These are phyloP conservation scores for Acacia concinna DNA, from an alignment of 331 rosid species.

Conservation along the genomic window DNA sequence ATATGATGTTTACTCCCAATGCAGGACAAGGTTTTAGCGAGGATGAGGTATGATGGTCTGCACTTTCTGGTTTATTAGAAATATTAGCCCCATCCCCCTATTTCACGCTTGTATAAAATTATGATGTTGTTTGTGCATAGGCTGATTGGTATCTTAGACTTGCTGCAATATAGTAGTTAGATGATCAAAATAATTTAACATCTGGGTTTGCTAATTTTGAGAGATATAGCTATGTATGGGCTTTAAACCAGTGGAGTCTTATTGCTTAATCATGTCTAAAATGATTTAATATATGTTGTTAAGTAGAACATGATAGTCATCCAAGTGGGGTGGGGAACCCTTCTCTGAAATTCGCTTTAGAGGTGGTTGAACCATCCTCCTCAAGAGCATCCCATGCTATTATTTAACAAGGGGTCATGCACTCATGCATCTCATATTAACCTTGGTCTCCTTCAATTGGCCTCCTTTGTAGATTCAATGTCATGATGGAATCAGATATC, in stretches of 20 bases:
- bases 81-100: slow-evolving; percentile 12
- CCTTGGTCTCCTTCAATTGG: background rate
- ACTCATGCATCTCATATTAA: background rate
- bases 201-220: background rate
- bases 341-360: background rate
- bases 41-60: slow-evolving; percentile 73
- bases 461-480: background rate
- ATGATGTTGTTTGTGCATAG: slow-evolving; percentile 4
- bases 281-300: slow-evolving; percentile 18
- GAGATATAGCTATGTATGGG: background rate
- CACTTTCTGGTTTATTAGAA: slow-evolving; percentile 4
- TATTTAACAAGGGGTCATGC: background rate
- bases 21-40: slow-evolving; percentile 84
- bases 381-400: background rate
- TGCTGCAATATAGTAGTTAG: background rate
- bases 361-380: background rate
- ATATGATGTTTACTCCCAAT: slow-evolving; percentile 87
- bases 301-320: background rate
- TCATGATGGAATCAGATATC: background rate
- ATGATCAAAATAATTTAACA: background rate
- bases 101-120: background rate
- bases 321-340: background rate
- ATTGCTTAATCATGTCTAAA: background rate
- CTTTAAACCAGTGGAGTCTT: slow-evolving; percentile 15
- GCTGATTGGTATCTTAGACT: slow-evolving; percentile 3